Base-by-base conservation (phyloP, 768 basidiomycete genomes). In the Lactarius psammicola region DNA sequence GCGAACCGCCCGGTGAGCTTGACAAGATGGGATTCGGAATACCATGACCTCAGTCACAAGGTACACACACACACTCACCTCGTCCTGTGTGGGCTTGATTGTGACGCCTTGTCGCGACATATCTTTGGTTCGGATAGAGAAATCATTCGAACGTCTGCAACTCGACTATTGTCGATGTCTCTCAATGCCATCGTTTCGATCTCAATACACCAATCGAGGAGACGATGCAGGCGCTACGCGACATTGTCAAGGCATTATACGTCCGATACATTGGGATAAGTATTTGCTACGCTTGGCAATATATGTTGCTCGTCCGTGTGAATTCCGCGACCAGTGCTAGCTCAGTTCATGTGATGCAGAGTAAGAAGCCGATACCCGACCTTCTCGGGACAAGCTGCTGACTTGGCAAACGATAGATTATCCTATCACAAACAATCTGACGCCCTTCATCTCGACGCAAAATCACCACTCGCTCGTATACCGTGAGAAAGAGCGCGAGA, bases 161-260 rank as follows among this genome's bases (percentile, higher is more conserved):
- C 74, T 89, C 31, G 90, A 92, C 59, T 90, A 91, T n/a, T 68
- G 80, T 93, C 70, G 92, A 92, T 71, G 75, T 92, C 1, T 75
- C 90, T 8, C 89, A 92, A 77, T 88, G 75, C 68, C 73, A 74
- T 61, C 72, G 74, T 26, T 76, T 77, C 56, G 75, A 76, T 65
- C 60, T 68, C 17, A 71, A 77, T n/a, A 81, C 82, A 0, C 80
- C 67, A 13, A 66, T 68, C 15, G 67, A 68, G 20, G 67, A 68
- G 59, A 66, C 67, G 33, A 65, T 80, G 78, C 74, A 76, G 62
- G 78, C 78, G 1, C 64, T 80, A 15, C 78, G 79, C 55, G 79
- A 80, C 60, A 73, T 80, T 34, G 77, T 80, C 8, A 71, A 78
- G 56, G 72, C 73, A 4, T 77, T 78, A 49, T 76, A 76, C 53